Base-by-base conservation (phyloP, 2,329 filamentous ascomycete genomes). In the Aspergillus latus region DNA sequence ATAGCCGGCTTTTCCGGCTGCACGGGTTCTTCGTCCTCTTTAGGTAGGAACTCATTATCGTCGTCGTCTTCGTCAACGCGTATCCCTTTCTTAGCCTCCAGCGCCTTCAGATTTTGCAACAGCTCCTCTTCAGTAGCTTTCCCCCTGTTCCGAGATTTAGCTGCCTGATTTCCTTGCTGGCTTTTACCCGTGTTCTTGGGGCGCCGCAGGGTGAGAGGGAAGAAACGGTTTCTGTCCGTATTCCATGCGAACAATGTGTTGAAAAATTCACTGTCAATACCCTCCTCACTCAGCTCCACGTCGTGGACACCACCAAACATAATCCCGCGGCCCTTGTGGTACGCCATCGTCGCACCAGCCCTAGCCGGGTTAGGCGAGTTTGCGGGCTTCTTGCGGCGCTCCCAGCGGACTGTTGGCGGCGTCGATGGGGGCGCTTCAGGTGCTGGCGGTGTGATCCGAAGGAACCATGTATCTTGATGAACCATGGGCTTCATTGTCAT, bases 251-350 rank as follows among this genome's bases (percentile, higher is more conserved):
- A 95, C 26, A 97, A 76, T 54, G 87, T 84, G 66, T 97, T 93
- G 78, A 97, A 99, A 75, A 99, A 99, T 72, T 97, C 92, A 69
- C 90, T 96, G 53, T 99, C 93, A 63, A 99, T 96, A 3, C 90
- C 92, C 72, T 99, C 94, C 70, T 96, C 92, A 62, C 85, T 93
- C 70, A 92, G 84, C 72, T 96, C 91, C 0, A 95, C 88, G 64
- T 96, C 92, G 66, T 97, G 91, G 3, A 99, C 94, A 51, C 94
- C 94, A 44, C 94, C 94, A 70, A 97, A 97, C 66, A 91, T 77
- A 56, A 99, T 93, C 0, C 94, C 94, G 59, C 94, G 86, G 0
- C 93, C 92, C 74, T 93, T 94, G 76, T 99, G 94, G 72, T 88
- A 90, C 0, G 91, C 85, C 92, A 97, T 97, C 2, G 93, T 97